A percentile compares a stretch with the other conserved stretches of the same genome.
phyloP scores from a whole-genome alignment of 1,139 yeast species.

The Geotrichum reessii region DNA sequence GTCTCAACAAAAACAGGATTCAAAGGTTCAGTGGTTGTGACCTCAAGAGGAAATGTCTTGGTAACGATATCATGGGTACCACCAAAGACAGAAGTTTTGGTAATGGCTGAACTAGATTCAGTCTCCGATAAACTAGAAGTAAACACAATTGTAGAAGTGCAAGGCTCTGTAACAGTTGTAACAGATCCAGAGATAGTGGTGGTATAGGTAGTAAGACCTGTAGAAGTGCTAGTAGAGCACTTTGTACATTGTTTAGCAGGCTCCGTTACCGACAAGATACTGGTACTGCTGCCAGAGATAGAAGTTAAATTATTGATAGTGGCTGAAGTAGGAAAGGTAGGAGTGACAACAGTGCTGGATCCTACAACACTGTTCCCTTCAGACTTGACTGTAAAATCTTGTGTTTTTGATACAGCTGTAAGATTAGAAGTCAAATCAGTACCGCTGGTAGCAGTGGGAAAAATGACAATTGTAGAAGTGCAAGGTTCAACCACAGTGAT shows the following conservation, averaged over 20 bases:
- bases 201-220: not conserved
- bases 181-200: not conserved
- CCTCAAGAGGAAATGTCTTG: not conserved
- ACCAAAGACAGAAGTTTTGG: not conserved
- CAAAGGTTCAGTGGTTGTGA: not conserved
- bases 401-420: not conserved
- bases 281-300: not conserved
- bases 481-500: not conserved
- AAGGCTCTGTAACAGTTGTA: not conserved
- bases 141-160: not conserved
- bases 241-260: not conserved
- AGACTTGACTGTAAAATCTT: not conserved
- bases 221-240: not conserved
- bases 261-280: not conserved
- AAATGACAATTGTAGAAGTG: not conserved
- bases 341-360: not conserved
- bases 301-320: not conserved
- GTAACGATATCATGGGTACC: not conserved
- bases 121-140: not conserved
- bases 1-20: constrained; percentile 2
- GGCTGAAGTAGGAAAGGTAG: not conserved
- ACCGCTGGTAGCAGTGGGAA: not conserved
- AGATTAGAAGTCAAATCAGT: not conserved
- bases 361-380: not conserved
- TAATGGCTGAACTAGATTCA: not conserved